Evolutionary conservation across 352 stramenopile species (phyloP).

Genomic region (Elongisporangium anandrum): DNA sequence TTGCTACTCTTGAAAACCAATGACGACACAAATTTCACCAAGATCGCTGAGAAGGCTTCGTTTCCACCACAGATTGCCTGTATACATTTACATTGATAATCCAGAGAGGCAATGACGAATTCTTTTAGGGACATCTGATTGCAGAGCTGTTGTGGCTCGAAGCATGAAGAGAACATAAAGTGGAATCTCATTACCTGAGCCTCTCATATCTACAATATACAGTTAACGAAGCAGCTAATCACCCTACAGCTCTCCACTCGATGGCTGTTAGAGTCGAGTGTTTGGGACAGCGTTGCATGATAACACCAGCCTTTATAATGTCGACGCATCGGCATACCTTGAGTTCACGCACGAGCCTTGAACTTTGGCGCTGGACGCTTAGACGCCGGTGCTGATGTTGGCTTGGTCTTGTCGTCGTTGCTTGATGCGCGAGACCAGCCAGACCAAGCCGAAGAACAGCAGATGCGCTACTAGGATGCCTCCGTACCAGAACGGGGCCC

Average conservation of each 20-base stretch:
- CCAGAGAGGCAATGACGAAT: slow-evolving; percentile 81
- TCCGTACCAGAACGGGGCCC: slow-evolving; percentile 67
- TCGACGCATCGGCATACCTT: too few species aligned
- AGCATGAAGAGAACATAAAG: slow-evolving; percentile 74
- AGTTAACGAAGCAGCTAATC: slow-evolving; percentile 26
- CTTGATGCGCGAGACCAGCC: slow-evolving; percentile 48
- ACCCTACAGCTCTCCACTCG: slow-evolving; percentile 68
- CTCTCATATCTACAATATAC: slow-evolving; percentile 19
- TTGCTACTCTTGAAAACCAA: slow-evolving; percentile 89
- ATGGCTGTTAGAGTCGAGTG: slow-evolving; percentile 84
- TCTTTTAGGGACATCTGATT: slow-evolving; percentile 89
- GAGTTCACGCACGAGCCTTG: background rate
- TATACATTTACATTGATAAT: background rate
- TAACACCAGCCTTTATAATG: too few species aligned
- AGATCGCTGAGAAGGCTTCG: slow-evolving; percentile 85
- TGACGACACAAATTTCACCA: slow-evolving; percentile 88
- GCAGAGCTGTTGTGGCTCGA: slow-evolving; percentile 28
- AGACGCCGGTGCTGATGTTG: background rate
- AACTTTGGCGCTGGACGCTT: background rate
- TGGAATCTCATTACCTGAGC: slow-evolving; percentile 92
- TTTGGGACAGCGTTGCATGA: too few species aligned
- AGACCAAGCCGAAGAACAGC: slow-evolving; percentile 26
- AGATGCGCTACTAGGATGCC: slow-evolving; percentile 51
- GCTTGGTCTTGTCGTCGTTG: background rate
- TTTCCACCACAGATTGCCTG: slow-evolving; percentile 2